Evolutionary conservation across 1,139 yeast genomes (phyloP).

Genomic region (Nakaseomyces nivariensis): DNA sequence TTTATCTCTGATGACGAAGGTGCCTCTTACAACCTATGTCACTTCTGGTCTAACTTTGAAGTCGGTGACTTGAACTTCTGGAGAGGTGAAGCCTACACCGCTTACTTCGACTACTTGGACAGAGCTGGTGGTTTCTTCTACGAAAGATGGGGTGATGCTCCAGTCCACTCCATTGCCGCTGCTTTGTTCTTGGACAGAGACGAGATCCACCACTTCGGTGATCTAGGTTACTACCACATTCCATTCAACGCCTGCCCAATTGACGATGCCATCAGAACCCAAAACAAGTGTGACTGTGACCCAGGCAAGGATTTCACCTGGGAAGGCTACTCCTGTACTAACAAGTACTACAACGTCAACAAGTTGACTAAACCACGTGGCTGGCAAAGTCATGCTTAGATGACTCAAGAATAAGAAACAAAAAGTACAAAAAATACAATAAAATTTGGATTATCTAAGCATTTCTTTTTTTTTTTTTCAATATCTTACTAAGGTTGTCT

Average conservation of each 20-base stretch:
- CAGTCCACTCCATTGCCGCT: conserved; percentile 79
- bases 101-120: conserved; percentile 66
- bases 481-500: too few species aligned
- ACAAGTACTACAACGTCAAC: conserved; percentile 55
- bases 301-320: conserved; percentile 75
- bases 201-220: conserved; percentile 68
- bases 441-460: background rate
- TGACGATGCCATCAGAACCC: conserved; percentile 42
- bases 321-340: conserved; percentile 78
- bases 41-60: conserved; percentile 92
- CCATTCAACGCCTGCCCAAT: conserved; percentile 81
- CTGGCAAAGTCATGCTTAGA: conserved; percentile 51
- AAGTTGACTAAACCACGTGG: conserved; percentile 60
- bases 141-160: conserved; percentile 97
- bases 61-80: conserved; percentile 71
- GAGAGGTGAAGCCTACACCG: conserved; percentile 55
- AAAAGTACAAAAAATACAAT: background rate
- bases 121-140: conserved; percentile 79
- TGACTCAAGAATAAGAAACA: background rate
- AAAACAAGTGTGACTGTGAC: conserved; percentile 59
- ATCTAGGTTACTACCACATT: conserved; percentile 73
- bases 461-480: too few species aligned
- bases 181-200: conserved; percentile 55
- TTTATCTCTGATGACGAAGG: conserved; percentile 64
- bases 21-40: conserved; percentile 65